Evolutionary conservation across 345 rosid genomes (phyloP).

Genomic region (Eucalyptus pauciflora): DNA sequence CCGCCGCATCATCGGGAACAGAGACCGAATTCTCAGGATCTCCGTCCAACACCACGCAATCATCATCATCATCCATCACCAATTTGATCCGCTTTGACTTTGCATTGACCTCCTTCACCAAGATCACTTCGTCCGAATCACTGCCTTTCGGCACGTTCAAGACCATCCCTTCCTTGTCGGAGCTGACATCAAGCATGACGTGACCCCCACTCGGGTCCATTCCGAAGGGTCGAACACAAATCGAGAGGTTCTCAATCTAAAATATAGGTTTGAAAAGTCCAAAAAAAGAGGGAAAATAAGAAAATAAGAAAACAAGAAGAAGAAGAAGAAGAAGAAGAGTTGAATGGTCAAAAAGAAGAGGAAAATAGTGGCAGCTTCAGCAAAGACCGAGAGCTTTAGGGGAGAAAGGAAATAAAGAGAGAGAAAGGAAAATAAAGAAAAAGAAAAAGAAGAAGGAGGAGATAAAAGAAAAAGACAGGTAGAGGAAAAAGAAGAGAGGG

Average conservation of each 20-base stretch:
- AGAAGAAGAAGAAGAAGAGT: too few relatives aligned
- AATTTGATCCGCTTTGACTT: slow-evolving; percentile 5
- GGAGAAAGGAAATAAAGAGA: too few relatives aligned
- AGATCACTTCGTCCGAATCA: slow-evolving; percentile 30
- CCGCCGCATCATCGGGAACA: neutral
- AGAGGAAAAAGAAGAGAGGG: too few relatives aligned
- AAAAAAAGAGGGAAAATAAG: too few relatives aligned
- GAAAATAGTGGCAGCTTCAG: too few relatives aligned
- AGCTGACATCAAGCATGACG: slow-evolving; percentile 34
- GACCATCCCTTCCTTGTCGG: slow-evolving; percentile 31
- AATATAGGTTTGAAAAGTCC: too few relatives aligned
- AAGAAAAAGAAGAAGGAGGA: too few relatives aligned
- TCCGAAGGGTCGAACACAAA: neutral
- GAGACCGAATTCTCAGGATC: slow-evolving; percentile 41
- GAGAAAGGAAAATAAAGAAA: too few relatives aligned
- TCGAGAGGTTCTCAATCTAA: neutral
- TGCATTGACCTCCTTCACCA: slow-evolving; percentile 35
- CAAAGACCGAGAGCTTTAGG: too few relatives aligned
- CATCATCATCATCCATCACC: slow-evolving; percentile 14
- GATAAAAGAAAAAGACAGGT: too few relatives aligned
- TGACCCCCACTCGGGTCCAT: slow-evolving; percentile 3
- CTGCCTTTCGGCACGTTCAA: slow-evolving; percentile 4
- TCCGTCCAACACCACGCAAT: slow-evolving; percentile 41
- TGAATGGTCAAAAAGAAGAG: too few relatives aligned
- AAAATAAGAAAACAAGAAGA: rapidly evolving